These are phyloP conservation scores for Ogataea minuta DNA, from an alignment of 805 yeast species.

Conservation along the genomic window DNA sequence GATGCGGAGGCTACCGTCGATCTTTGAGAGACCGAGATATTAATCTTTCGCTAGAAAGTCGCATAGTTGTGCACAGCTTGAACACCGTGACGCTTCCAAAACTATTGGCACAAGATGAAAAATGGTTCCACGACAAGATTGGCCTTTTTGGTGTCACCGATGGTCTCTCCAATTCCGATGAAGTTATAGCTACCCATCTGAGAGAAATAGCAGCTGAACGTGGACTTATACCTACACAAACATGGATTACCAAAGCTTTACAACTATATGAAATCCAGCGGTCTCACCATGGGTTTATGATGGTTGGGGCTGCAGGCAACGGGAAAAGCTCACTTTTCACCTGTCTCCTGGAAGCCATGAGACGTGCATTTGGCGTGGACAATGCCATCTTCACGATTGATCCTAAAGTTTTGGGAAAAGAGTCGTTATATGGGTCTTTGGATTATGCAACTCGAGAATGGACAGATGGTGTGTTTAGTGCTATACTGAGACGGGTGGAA, in stretches of 20 bases:
- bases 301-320: constrained; percentile 72
- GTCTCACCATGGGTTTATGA: constrained; percentile 74
- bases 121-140: constrained; percentile 32
- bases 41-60: constrained; percentile 24
- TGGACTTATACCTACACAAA: constrained; percentile 36
- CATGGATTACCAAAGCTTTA: constrained; percentile 52
- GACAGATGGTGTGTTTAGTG: constrained; percentile 84
- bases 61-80: constrained; percentile 50
- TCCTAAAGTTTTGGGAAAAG: constrained; percentile 72
- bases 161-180: constrained; percentile 10
- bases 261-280: constrained; percentile 63
- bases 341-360: constrained; percentile 46
- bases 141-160: constrained; percentile 28
- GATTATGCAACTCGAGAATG: constrained; percentile 84
- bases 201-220: constrained; percentile 27
- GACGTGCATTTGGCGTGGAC: constrained; percentile 32
- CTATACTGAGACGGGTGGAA: constrained; percentile 55
- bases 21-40: neutral
- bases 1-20: constrained; percentile 48
- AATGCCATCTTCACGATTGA: constrained; percentile 53
- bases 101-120: constrained; percentile 52
- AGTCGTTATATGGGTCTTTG: constrained; percentile 62
- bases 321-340: constrained; percentile 67
- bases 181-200: constrained; percentile 30
- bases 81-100: constrained; percentile 68